Evolutionary conservation across 208 protist species (phyloP).

Genomic region (Wallacemonas sp.): DNA sequence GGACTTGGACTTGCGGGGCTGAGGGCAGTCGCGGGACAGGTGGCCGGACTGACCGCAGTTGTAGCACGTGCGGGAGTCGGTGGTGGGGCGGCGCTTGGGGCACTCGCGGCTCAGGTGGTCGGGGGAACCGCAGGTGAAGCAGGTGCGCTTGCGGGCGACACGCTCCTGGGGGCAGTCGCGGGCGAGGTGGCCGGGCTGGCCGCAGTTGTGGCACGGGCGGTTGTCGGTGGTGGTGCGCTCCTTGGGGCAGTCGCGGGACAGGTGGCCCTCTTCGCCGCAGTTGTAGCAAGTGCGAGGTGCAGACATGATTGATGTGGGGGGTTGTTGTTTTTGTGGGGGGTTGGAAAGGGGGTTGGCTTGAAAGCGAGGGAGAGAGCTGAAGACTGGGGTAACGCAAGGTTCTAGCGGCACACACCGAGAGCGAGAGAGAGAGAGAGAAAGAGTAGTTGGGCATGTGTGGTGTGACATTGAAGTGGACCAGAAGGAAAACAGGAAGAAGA

Average conservation of each 20-base stretch:
- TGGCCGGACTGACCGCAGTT: constrained; percentile 41
- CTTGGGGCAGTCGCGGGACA: constrained; percentile 58
- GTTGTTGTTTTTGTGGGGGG: no score
- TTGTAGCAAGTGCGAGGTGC: constrained; percentile 62
- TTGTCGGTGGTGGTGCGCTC: constrained; percentile 27
- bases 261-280: constrained; percentile 69
- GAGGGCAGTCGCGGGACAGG: constrained; percentile 53
- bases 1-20: constrained; percentile 29
- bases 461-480: no score
- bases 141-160: constrained; percentile 24
- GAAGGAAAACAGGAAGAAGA: no score
- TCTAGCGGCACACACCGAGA: background rate
- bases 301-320: constrained; percentile 34
- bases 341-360: constrained; percentile 9
- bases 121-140: constrained; percentile 68
- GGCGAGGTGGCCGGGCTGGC: constrained; percentile 47
- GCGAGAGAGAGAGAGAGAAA: background rate
- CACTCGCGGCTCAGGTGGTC: constrained; percentile 77
- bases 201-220: constrained; percentile 65
- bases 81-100: constrained; percentile 27
- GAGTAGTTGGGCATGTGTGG: background rate
- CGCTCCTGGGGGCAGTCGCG: constrained; percentile 42
- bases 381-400: constrained; percentile 3
- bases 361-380: background rate
- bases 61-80: constrained; percentile 25